Base-by-base conservation (phyloP, 768 basidiomycete genomes). In the Hirschioporus abietinus region DNA sequence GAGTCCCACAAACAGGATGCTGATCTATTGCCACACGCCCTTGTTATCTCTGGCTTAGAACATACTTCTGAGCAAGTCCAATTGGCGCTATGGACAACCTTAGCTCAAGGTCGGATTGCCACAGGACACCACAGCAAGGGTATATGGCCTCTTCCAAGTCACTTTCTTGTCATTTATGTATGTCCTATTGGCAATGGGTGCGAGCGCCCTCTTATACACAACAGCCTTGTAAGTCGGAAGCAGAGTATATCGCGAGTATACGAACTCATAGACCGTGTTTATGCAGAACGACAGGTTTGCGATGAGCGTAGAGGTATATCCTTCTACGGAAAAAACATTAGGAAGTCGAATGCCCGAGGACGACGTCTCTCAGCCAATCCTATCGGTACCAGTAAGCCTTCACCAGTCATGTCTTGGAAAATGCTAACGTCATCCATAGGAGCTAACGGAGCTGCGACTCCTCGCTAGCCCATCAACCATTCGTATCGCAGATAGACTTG, bases 41-140 rank as follows among this genome's bases (percentile, higher is more conserved):
- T 93, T 1, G 88, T 92, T 3, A 73, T 91, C 7, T 85, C 89
- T 1, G 89, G 89, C 0, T 80, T 93, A n/a, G 91, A 93, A 72
- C 76, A 87, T 71, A 82, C 86, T 1, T 79, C 76, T 61, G 66
- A 81, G 17, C 72, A 81, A 0, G 84, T 84, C 7, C 92, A 93
- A 71, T 78, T 86, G 35, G 81, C 87, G 1, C 75, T 93, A 30
- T 74, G 83, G 1, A 77, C 77, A 42, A 84, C 84, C 0, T 75
- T 93, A 58, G 70, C 78, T 18, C 85, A 89, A 57, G 78, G 77
- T 65, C 79, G 81, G 58, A 75, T 92, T 10, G 70, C 82, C 15
- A 63, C 65, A 60, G 72, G 74, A 27, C 73, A 75, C 26, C 76
- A 78, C 24, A 73, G 67, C 9, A 64, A 71, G 15, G 71, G 77